Base-by-base conservation (phyloP, 1,284 basidiomycete genomes). In the Sphaerobolus stellatus region DNA sequence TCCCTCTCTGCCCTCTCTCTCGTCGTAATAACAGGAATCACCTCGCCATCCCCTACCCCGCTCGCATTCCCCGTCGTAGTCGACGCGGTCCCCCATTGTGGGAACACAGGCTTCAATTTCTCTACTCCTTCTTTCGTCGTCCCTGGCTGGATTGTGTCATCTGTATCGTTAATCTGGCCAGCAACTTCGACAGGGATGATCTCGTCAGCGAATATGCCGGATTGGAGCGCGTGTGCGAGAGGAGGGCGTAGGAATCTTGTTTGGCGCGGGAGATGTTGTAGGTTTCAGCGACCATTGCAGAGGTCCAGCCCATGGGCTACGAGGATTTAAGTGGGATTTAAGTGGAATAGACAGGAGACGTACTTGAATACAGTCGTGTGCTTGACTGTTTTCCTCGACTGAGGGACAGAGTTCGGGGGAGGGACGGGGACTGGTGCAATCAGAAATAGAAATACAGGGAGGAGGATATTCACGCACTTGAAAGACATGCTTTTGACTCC, bases 21-120 rank as follows among this genome's bases (percentile, higher is more conserved):
- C 40, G 92, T 88, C 7, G 92, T 93, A 59, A 99, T 75, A 48
- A 99, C 80, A 57, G 92, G 91, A 18, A 96, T 74, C 7, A 93
- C 96, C 29, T 94, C 96, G 52, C 96, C 96, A 69, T 99, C 96
- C 9, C 94, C 94, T 29, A 98, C 83, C 55, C 95, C 94, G 59
- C 92, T 95, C 1, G 95, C 92, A 69, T 98, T 98, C 20, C 90
- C 90, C 46, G 93, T 82, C 64, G 93, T 95, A 0, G 90, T 92
- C 3, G 83, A 78, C 5, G 77, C 72, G 30, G 82, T 75, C 16
- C 88, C 89, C 88, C 91, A 94, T 52, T 91, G 75, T 7, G 87
- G 84, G 66, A 92, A 92, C 3, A 79, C 88, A 5, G 90, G 78
- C 61, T 87, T 89, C 50, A 93, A 75, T 50, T 76, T 77, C 7